Evolutionary conservation across 495 filamentous ascomycete species (phyloP).

Genomic region (Echria macrotheca): DNA sequence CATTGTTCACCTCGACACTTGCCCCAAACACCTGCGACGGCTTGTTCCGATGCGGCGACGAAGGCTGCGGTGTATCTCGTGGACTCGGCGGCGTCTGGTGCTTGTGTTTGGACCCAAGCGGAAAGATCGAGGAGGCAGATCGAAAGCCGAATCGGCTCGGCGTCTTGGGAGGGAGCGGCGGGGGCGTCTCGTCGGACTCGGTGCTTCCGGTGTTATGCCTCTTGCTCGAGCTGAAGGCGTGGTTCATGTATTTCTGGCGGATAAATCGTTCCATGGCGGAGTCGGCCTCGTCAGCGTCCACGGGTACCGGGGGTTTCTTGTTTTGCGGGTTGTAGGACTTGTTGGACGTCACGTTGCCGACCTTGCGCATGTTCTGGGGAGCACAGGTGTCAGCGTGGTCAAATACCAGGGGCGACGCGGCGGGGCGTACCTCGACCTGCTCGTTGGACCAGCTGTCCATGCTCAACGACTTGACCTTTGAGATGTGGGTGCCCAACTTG

Average conservation of each 20-base stretch:
- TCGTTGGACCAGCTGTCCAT: slow-evolving; percentile 97
- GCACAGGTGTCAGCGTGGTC: slow-evolving; percentile 21
- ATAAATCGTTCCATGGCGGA: slow-evolving; percentile 91
- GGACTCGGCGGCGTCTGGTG: slow-evolving; percentile 23
- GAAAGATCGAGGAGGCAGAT: slow-evolving; percentile 66
- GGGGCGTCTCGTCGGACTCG: slow-evolving; percentile 55
- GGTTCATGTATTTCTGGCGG: slow-evolving; percentile 79
- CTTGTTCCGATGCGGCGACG: slow-evolving; percentile 46
- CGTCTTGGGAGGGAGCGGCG: slow-evolving; percentile 81
- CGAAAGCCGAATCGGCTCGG: slow-evolving; percentile 71
- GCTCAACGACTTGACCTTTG: slow-evolving; percentile 94
- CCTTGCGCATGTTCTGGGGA: slow-evolving; percentile 78
- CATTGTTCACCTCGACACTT: slow-evolving; percentile 43
- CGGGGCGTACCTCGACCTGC: slow-evolving; percentile 79
- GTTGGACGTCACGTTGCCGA: slow-evolving; percentile 82
- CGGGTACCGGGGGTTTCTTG: slow-evolving; percentile 71
- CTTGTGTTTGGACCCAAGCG: slow-evolving; percentile 40
- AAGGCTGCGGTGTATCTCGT: slow-evolving; percentile 17
- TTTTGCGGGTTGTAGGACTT: slow-evolving; percentile 80
- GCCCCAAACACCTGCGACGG: slow-evolving; percentile 63
- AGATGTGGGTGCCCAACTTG: slow-evolving; percentile 94
- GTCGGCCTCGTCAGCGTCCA: slow-evolving; percentile 88
- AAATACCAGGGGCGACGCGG: not conserved
- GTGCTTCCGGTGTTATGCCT: slow-evolving; percentile 40
- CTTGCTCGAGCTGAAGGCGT: slow-evolving; percentile 29